Base-by-base conservation (phyloP, 2,329 filamentous ascomycete species). In the Rhytidhysteron rufulum region DNA sequence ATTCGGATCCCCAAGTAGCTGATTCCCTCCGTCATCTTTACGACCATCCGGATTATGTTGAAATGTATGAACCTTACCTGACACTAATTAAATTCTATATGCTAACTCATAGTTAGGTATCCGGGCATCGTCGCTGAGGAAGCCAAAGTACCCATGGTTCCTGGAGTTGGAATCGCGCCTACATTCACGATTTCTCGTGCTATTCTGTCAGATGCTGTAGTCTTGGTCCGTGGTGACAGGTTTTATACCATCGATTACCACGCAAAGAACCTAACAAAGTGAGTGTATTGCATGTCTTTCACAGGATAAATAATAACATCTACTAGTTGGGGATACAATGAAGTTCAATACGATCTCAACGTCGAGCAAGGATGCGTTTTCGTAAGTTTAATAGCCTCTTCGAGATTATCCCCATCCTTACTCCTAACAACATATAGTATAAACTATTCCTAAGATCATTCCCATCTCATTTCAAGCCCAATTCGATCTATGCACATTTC, bases 361-460 rank as follows among this genome's bases (percentile, higher is more conserved):
- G 63, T 88, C 51, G 85, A 89, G 62, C 81, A 89, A 58, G 86
- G 86, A 29, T 87, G 83, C 48, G 78, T 87, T n/a, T 85, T 88
- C 61, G 21, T 40, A 29, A 34, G 31, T 20, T 7, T 85, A 87
- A 69, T 86, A n/a, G n/a, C n/a, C n/a, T n/a, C n/a, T n/a, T n/a
- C n/a, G n/a, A n/a, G n/a, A n/a, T n/a, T n/a, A n/a, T n/a, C n/a
- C n/a, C n/a, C n/a, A n/a, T n/a, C n/a, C n/a, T n/a, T n/a, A n/a
- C n/a, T n/a, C 10, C 37, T 39, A n/a, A 39, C 18, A 4, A 22
- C 11, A 13, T 30, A 16, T 29, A 39, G 38, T 87, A 88, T 70
- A 90, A 89, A 69, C 72, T 90, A 17, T 83, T 88, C 55, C 70
- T 85, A 33, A 77, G 83, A 4, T 83, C 85, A 0, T 86, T 90